These are phyloP conservation scores for Pseudogymnoascus sp. DNA, from an alignment of 2,329 filamentous ascomycete species.

Conservation along the genomic window DNA sequence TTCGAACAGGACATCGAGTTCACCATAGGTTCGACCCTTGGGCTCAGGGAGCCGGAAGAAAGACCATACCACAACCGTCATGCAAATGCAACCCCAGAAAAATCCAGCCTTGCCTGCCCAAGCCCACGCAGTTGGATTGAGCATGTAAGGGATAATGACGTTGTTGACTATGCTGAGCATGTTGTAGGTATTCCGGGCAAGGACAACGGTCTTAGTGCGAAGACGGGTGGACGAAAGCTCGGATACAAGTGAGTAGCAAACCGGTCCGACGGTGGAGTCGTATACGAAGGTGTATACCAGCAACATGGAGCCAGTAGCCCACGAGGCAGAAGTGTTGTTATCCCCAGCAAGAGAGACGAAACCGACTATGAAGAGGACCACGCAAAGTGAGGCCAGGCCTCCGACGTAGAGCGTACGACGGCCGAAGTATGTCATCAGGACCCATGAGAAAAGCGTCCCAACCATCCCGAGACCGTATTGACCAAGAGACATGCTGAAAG, in stretches of 20 bases:
- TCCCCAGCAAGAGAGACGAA: conserved; percentile 35
- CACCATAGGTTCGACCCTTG: conserved; percentile 68
- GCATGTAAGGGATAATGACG: conserved; percentile 20
- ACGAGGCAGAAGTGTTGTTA: conserved; percentile 31
- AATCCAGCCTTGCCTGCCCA: conserved; percentile 80
- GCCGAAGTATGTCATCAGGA: conserved; percentile 38
- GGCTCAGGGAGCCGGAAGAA: conserved; percentile 79
- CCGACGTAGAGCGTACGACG: conserved; percentile 44
- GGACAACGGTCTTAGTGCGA: conserved; percentile 32
- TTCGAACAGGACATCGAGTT: conserved; percentile 77
- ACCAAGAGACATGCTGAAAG: conserved; percentile 46
- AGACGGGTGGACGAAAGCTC: conserved; percentile 34
- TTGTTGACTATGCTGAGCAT: conserved; percentile 24
- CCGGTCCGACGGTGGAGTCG: conserved; percentile 35
- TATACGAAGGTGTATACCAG: conserved; percentile 35
- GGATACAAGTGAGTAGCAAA: conserved; percentile 33
- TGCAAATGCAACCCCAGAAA: conserved; percentile 79
- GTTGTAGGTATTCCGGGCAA: conserved; percentile 31
- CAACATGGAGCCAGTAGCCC: conserved; percentile 34
- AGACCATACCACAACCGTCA: conserved; percentile 71
- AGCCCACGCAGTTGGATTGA: conserved; percentile 55
- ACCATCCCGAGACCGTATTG: conserved; percentile 38
- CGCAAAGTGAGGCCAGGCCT: conserved; percentile 35
- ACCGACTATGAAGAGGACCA: conserved; percentile 39
- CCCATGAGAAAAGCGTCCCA: conserved; percentile 43